phyloP scores from a whole-genome alignment of 768 basidiomycete species.

The Serendipita sp. region DNA sequence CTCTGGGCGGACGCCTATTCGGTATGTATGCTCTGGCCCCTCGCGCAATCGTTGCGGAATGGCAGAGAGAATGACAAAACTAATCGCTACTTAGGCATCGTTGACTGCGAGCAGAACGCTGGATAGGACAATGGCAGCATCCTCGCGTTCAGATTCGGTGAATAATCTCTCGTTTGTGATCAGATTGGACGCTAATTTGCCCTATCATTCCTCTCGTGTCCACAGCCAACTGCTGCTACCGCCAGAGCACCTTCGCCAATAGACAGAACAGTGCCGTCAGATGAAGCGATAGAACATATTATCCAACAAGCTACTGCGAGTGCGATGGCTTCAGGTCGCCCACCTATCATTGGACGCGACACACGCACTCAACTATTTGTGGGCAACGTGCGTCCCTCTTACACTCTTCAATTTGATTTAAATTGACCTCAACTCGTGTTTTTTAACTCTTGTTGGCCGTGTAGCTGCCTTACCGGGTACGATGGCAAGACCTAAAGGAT shows the following conservation, averaged over 20 bases:
- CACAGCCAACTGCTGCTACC: not conserved
- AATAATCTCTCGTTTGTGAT: not conserved
- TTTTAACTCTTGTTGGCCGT: not conserved
- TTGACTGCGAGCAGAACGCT: not conserved
- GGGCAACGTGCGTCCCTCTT: slow-evolving; percentile 56
- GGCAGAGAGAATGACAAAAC: no score
- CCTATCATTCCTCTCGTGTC: not conserved
- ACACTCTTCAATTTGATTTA: not conserved
- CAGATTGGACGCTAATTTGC: not conserved
- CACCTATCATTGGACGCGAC: slow-evolving; percentile 40
- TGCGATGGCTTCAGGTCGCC: slow-evolving; percentile 13
- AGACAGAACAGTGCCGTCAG: not conserved
- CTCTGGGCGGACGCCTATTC: no score
- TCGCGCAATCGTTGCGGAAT: no score
- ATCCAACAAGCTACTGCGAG: slow-evolving; percentile 7
- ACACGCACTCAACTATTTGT: slow-evolving; percentile 92
- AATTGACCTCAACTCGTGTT: not conserved
- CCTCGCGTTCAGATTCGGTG: slow-evolving; percentile 1
- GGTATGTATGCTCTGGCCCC: no score
- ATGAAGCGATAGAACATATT: slow-evolving; percentile 3
- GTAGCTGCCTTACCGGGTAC: slow-evolving; percentile 87
- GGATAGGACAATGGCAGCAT: not conserved
- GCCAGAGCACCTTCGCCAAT: not conserved
- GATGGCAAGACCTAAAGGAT: slow-evolving; percentile 99
- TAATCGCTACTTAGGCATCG: no score